Base-by-base conservation (phyloP, 805 yeast genomes). In the Starmera dryadoides region DNA sequence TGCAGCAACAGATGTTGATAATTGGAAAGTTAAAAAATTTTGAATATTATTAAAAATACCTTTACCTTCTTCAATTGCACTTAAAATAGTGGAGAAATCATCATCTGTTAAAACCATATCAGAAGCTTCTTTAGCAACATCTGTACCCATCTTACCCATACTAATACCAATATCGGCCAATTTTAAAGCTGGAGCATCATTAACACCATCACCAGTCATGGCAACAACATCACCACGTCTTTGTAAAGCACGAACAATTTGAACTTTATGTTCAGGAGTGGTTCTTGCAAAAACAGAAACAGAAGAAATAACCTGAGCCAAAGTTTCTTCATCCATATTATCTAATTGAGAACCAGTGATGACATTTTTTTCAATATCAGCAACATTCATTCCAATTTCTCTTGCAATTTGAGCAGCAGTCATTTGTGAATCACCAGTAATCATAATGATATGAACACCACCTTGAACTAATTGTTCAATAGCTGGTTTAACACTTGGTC, bases 161-260 rank as follows among this genome's bases (percentile, higher is more conserved):
- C 95, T 81, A 50, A 91, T 86, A 54, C 98, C 98, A 50, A 89
- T 89, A 63, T 89, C 96, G 3, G 98, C 97, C 50, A 89, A 71
- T 58, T 91, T 89, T 51, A 91, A 71, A 5, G 98, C 97, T n/a
- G 98, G 98, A 0, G 98, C 98, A 68, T 89, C 98, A 60, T 89
- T 89, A 12, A 91, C 96, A 64, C 98, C 98, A 63, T 89, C 98
- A 50, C 98, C 98, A n/a, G 98, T 89, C 96, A 91, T 89, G 19
- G 97, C 98, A 38, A 91, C 98, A 45, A 91, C 80, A 59, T 91
- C 95, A 37, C 96, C 96, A 57, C 95, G 75, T 58, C 77, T 75
- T 59, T 89, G 95, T 46, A 89, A 69, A 0, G 96, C 96, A 54
- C 84, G 78, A 26, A 89, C 95, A 60, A 89, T 89, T 43, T 84